Percentiles rank a stretch among this genome's conserved stretches.
Conservation (phyloP, 208 protist species). For the Naegleria lovaniensis region DNA sequence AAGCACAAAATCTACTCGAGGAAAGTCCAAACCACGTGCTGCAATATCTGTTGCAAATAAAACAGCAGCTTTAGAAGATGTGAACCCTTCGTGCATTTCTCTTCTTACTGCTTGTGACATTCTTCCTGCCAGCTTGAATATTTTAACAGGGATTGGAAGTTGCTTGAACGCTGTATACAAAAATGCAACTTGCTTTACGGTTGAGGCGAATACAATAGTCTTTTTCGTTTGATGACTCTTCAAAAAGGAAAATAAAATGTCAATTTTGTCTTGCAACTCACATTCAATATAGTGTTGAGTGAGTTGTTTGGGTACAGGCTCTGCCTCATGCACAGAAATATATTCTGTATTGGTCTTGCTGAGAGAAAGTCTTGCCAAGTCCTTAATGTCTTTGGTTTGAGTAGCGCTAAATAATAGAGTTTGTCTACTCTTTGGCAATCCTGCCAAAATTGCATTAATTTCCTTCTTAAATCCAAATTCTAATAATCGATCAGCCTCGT, state of each 20-base stretch:
- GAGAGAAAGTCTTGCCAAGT: slow-evolving; percentile 79
- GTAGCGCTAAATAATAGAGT: slow-evolving; percentile 99
- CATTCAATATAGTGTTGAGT: slow-evolving; percentile 85
- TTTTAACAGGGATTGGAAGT: slow-evolving; percentile 40
- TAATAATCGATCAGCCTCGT: slow-evolving; percentile 96
- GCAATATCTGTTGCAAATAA: slow-evolving; percentile 70
- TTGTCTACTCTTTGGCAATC: slow-evolving; percentile 82
- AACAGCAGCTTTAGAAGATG: slow-evolving; percentile 25
- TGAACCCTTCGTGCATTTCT: slow-evolving; percentile 20
- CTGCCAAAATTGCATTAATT: slow-evolving; percentile 83
- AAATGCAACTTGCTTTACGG: slow-evolving; percentile 91
- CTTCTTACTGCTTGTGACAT: slow-evolving; percentile 4
- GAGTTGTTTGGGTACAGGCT: slow-evolving; percentile 75
- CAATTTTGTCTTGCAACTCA: slow-evolving; percentile 85
- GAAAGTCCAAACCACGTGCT: slow-evolving; percentile 50
- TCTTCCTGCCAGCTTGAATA: background rate
- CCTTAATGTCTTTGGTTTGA: slow-evolving; percentile 88
- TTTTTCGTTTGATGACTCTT: slow-evolving; percentile 88
- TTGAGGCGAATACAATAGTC: slow-evolving; percentile 95
- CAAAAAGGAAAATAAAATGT: slow-evolving; percentile 94
- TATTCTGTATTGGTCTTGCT: slow-evolving; percentile 69
- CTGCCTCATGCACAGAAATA: slow-evolving; percentile 76
- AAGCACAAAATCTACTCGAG: slow-evolving; percentile 53
- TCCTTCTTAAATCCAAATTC: slow-evolving; percentile 93
- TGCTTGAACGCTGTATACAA: slow-evolving; percentile 78